Evolutionary conservation across 2,329 filamentous ascomycete genomes (phyloP).

Genomic region (Amphichorda felina): DNA sequence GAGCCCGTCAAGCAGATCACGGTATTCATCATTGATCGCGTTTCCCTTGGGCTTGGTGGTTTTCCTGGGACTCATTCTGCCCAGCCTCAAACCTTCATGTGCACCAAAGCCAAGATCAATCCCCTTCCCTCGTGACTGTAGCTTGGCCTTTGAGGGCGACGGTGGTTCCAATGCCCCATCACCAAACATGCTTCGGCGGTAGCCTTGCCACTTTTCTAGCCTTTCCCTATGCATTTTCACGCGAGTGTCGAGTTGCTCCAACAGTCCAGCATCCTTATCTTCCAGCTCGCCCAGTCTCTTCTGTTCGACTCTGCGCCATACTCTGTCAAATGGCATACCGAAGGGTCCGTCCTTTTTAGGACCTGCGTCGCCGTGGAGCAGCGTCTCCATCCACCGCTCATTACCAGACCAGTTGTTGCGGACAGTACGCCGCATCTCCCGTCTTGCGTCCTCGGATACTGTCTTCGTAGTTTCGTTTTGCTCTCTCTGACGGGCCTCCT

Average conservation of each 20-base stretch:
- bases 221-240: constrained; percentile 56
- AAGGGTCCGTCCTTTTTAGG: constrained; percentile 51
- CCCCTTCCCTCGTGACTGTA: constrained; percentile 18
- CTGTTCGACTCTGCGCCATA: constrained; percentile 57
- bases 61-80: constrained; percentile 18
- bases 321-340: constrained; percentile 51
- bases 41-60: constrained; percentile 1
- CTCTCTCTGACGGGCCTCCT: constrained; percentile 25
- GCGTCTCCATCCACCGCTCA: constrained; percentile 58
- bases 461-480: constrained; percentile 13
- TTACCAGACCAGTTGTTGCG: constrained; percentile 70
- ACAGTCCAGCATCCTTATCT: constrained; percentile 34
- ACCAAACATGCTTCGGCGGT: constrained; percentile 37
- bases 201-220: constrained; percentile 63
- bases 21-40: constrained; percentile 28
- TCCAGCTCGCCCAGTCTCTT: constrained; percentile 47
- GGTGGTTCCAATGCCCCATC: constrained; percentile 9
- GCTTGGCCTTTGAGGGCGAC: constrained; percentile 11
- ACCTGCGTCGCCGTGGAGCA: constrained; percentile 55
- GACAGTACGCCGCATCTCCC: constrained; percentile 46
- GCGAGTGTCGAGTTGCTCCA: constrained; percentile 61
- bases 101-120: constrained; percentile 42
- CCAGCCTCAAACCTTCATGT: constrained; percentile 35
- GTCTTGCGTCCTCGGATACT: constrained; percentile 27
- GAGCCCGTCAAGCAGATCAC: constrained; percentile 27